Base-by-base conservation (phyloP, 2,329 filamentous ascomycete species). In the Fusarium heterosporum region DNA sequence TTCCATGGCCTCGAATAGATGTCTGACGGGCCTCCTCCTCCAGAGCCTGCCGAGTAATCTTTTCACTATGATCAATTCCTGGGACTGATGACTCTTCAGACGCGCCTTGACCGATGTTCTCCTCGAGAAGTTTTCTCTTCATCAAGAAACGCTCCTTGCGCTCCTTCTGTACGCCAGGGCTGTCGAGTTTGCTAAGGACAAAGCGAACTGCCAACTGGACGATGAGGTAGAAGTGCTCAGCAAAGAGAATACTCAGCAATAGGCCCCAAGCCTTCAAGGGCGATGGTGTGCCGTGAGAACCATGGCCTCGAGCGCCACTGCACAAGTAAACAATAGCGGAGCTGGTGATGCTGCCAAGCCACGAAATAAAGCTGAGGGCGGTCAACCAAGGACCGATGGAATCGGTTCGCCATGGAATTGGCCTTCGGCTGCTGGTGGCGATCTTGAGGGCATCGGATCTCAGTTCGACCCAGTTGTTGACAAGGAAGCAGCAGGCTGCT, bases 401-500 rank as follows among this genome's bases (percentile, higher is more conserved):
- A 79, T 98, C 96, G 2, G 93, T 89, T 52, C 96, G 89, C 86
- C 91, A 93, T 1, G 96, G 96, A 36, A 92, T 93, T 0, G 96
- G 96, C 5, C 96, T 89, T 73, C 95, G 91, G 83, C 93, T 94
- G 77, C 94, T 91, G 46, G 93, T 85, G 55, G 93, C 93, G 72
- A 98, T 97, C 78, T 99, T 99, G 80, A 97, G 86, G 3, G 95
- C 94, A 75, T 99, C 96, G 1, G 93, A 93, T 40, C 96, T 91
- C 38, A 98, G 86, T 76, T 98, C 96, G 57, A 99, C 82, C 93
- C 95, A 98, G 80, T 98, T 96, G 81, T 98, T 98, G 78, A 96
- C 82, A 13, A 98, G 81, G 81, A 98, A 98, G 2, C 91, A 95
- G 56, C 93, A 85, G 3, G 91, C 90, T 0, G 95, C 94, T n/a